Percentiles rank a stretch among this genome's conserved stretches.
Conservation (phyloP, 2,329 filamentous ascomycete genomes). For the Colletotrichum caudatum region DNA sequence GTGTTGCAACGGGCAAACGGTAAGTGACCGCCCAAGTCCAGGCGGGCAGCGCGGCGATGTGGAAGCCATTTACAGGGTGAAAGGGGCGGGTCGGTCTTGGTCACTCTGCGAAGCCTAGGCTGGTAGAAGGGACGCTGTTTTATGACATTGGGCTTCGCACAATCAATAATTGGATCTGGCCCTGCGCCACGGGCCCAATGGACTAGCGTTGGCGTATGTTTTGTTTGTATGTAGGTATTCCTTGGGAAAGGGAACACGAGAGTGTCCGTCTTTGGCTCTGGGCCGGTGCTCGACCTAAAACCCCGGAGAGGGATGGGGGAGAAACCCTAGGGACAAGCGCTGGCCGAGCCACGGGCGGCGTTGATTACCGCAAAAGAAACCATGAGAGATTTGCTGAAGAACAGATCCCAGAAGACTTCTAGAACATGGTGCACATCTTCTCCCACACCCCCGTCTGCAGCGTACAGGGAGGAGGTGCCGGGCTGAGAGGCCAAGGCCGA, state of each 20-base stretch:
- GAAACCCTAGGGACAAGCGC: too few relatives aligned
- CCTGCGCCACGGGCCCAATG: conserved; percentile 22
- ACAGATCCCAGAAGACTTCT: conserved; percentile 37
- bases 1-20: conserved; percentile 2
- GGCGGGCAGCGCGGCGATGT: conserved; percentile 15
- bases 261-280: not conserved
- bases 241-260: conserved; percentile 6
- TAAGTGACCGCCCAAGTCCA: conserved; percentile 5
- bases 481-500: conserved; percentile 24
- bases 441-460: conserved; percentile 25
- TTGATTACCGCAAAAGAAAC: conserved; percentile 24
- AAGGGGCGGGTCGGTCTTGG: conserved; percentile 15
- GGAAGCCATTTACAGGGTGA: not conserved
- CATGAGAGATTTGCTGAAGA: conserved; percentile 30
- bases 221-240: not conserved
- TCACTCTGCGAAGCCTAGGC: not conserved
- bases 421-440: conserved; percentile 38
- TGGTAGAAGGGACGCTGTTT: not conserved
- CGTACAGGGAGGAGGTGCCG: conserved; percentile 34
- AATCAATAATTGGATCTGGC: conserved; percentile 31
- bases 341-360: not conserved
- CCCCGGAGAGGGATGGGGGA: too few relatives aligned
- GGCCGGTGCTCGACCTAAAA: not conserved
- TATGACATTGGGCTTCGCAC: conserved; percentile 12
- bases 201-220: conserved; percentile 10